These are phyloP conservation scores for Pseudevernia furfuracea DNA, from an alignment of 495 filamentous ascomycete genomes.

Conservation along the genomic window DNA sequence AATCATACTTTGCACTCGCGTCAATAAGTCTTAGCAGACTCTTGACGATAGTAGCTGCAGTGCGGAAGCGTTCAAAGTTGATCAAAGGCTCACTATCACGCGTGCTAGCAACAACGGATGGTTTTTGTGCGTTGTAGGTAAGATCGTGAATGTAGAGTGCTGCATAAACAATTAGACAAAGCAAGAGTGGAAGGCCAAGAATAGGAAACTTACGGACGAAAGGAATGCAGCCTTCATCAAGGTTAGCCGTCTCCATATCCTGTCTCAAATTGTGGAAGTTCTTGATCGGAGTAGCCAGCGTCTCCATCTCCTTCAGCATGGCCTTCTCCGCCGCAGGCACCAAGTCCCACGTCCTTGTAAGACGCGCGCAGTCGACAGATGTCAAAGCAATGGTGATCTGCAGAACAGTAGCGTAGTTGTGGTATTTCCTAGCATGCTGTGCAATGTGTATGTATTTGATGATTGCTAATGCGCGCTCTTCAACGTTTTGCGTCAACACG, in stretches of 20 bases:
- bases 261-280: conserved; percentile 86
- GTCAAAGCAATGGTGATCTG: conserved; percentile 89
- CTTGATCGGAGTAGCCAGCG: conserved; percentile 72
- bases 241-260: conserved; percentile 78
- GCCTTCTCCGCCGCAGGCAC: conserved; percentile 63
- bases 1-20: conserved; percentile 80
- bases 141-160: conserved; percentile 89
- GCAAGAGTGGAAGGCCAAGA: neutral
- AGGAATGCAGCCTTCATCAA: conserved; percentile 85
- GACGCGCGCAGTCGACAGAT: conserved; percentile 67
- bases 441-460: conserved; percentile 92
- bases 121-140: conserved; percentile 91
- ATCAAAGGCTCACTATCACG: conserved; percentile 62
- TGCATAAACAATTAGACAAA: conserved; percentile 22
- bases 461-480: conserved; percentile 77
- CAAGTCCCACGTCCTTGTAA: conserved; percentile 73
- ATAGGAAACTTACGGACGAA: conserved; percentile 65
- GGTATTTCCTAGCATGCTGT: conserved; percentile 68
- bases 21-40: conserved; percentile 82
- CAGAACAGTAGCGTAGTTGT: conserved; percentile 95
- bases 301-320: conserved; percentile 72
- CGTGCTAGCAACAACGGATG: conserved; percentile 55
- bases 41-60: conserved; percentile 87
- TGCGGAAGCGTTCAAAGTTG: conserved; percentile 92
- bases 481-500: conserved; percentile 70